Evolutionary conservation across 169 alveolate species (phyloP).

Genomic region (Amoebophrya sp.): DNA sequence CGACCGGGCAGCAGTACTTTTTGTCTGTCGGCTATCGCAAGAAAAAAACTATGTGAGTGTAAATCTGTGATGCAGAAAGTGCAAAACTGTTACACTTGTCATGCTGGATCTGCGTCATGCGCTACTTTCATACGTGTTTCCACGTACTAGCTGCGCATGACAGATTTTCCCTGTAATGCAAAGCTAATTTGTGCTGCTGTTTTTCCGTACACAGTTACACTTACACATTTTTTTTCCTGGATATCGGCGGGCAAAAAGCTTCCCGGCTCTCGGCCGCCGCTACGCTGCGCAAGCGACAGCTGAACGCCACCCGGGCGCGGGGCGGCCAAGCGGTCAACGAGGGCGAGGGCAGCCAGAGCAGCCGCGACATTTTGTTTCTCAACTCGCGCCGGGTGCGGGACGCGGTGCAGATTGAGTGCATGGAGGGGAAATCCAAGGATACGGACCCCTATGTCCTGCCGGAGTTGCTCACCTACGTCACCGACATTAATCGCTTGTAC

Average conservation of each 20-base stretch:
- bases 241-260: neutral
- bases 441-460: neutral
- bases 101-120: no score
- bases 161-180: no score
- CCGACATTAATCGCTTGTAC: neutral
- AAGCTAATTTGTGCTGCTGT: no score
- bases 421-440: neutral
- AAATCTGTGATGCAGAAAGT: no score
- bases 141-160: no score
- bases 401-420: neutral
- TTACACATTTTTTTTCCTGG: no score
- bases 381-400: neutral
- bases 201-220: no score
- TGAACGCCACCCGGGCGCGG: neutral
- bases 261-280: neutral
- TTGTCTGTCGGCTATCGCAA: neutral
- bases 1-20: neutral
- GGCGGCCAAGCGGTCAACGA: neutral
- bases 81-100: no score
- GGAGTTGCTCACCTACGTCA: neutral
- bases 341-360: neutral
- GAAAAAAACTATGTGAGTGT: no score
- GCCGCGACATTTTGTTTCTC: neutral
- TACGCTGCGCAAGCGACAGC: neutral
- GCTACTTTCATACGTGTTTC: no score